Conservation (phyloP, 75 land plant genomes). For the Cunninghamia lanceolata region DNA sequence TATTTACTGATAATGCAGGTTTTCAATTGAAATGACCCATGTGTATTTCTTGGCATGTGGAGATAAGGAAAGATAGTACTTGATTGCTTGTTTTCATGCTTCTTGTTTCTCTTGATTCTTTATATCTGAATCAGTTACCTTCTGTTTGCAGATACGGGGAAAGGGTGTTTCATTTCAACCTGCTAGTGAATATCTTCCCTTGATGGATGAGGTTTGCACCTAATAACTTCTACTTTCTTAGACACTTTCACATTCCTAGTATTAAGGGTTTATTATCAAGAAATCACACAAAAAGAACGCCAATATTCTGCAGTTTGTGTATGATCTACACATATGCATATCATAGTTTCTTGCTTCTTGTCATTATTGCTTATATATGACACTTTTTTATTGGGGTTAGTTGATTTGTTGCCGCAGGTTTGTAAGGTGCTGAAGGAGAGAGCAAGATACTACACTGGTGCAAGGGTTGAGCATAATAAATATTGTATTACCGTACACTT, state of each 20-base stretch:
- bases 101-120: not conserved
- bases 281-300: not conserved
- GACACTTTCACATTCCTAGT: not conserved
- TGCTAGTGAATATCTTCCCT: slow-evolving; percentile 78
- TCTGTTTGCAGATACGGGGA: not conserved
- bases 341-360: not conserved
- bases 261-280: not conserved
- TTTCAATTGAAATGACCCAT: not conserved
- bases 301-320: not conserved
- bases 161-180: slow-evolving; percentile 61
- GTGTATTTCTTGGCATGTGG: not conserved
- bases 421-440: slow-evolving; percentile 19
- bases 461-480: slow-evolving; percentile 46
- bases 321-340: not conserved
- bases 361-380: not conserved
- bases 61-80: not conserved
- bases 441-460: slow-evolving; percentile 27
- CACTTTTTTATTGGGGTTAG: not conserved
- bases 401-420: slow-evolving; percentile 12
- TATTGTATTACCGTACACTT: slow-evolving; percentile 50
- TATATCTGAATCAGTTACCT: not conserved
- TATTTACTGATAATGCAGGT: not conserved
- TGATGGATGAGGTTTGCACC: slow-evolving; percentile 76
- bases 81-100: not conserved
- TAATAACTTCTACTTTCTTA: not conserved